Evolutionary conservation across 805 yeast species (phyloP).

Genomic region (Saturnispora bothae): DNA sequence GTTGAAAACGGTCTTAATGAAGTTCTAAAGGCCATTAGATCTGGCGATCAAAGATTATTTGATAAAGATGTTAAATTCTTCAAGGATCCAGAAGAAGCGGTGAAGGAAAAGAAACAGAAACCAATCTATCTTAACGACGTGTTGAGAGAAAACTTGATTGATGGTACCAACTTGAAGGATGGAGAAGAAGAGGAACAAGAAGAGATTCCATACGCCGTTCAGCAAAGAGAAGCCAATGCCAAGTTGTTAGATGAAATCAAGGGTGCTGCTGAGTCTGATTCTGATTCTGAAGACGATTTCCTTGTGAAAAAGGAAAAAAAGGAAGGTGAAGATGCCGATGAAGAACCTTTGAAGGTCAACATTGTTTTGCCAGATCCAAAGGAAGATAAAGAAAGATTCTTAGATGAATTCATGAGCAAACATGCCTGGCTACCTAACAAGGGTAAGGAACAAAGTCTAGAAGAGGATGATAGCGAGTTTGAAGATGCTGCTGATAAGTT

Average conservation of each 20-base stretch:
- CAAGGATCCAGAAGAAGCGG: constrained; percentile 47
- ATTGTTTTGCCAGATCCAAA: constrained; percentile 57
- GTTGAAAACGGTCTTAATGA: constrained; percentile 70
- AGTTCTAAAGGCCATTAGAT: constrained; percentile 60
- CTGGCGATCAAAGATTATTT: constrained; percentile 53
- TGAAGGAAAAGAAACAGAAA: constrained; percentile 40
- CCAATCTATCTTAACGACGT: constrained; percentile 89
- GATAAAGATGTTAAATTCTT: constrained; percentile 68
- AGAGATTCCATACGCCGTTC: constrained; percentile 62
- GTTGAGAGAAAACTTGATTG: constrained; percentile 73
- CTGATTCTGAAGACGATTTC: constrained; percentile 37
- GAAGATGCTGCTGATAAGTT: constrained; percentile 87
- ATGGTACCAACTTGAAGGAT: constrained; percentile 49
- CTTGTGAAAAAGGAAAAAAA: constrained; percentile 47
- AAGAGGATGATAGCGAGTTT: constrained; percentile 73
- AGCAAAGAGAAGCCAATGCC: constrained; percentile 64
- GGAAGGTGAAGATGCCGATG: constrained; percentile 16
- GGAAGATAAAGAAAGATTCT: constrained; percentile 48
- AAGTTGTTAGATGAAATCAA: constrained; percentile 72
- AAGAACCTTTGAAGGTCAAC: constrained; percentile 14
- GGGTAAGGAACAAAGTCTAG: constrained; percentile 36
- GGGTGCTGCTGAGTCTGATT: constrained; percentile 41
- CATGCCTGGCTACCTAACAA: constrained; percentile 86
- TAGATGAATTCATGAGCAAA: constrained; percentile 57
- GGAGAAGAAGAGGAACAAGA: constrained; percentile 44